These are phyloP conservation scores for Achlya hypogyna DNA, from an alignment of 352 stramenopile species.

Conservation along the genomic window DNA sequence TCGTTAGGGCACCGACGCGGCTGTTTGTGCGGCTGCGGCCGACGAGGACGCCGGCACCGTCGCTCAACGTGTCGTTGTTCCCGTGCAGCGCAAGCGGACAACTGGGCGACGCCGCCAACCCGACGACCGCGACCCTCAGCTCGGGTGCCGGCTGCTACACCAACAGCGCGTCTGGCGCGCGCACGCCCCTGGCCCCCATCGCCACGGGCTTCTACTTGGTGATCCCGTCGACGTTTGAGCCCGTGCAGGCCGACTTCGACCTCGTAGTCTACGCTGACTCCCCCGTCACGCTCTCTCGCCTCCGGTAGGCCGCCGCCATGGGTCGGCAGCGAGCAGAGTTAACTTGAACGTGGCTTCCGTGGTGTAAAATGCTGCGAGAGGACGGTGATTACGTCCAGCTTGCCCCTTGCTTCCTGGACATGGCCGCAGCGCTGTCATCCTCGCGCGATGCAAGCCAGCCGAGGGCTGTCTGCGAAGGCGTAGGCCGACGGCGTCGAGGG, in stretches of 20 bases:
- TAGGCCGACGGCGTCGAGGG: no score
- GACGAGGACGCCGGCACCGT: constrained; percentile 22
- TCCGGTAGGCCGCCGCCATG: no score
- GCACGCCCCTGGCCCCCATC: constrained; percentile 30
- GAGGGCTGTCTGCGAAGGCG: no score
- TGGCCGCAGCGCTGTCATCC: no score
- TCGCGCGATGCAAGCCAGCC: no score
- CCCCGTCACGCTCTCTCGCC: constrained; percentile 19
- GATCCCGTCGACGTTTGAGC: constrained; percentile 70
- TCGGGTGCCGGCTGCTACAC: constrained; percentile 52
- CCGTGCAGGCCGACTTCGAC: constrained; percentile 42
- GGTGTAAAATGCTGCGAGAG: no score
- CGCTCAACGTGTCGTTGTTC: constrained; percentile 69
- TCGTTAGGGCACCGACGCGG: background rate
- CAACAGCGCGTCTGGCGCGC: constrained; percentile 42
- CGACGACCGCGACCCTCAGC: constrained; percentile 38
- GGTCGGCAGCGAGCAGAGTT: no score
- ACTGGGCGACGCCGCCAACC: constrained; percentile 49
- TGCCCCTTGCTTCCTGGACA: no score
- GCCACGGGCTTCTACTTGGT: constrained; percentile 55
- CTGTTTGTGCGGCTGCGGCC: constrained; percentile 41
- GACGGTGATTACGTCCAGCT: no score
- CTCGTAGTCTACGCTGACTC: constrained; percentile 45
- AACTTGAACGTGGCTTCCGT: no score
- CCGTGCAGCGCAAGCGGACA: constrained; percentile 43